Evolutionary conservation across 1,139 yeast genomes (phyloP).

Genomic region (Candida smagusa): DNA sequence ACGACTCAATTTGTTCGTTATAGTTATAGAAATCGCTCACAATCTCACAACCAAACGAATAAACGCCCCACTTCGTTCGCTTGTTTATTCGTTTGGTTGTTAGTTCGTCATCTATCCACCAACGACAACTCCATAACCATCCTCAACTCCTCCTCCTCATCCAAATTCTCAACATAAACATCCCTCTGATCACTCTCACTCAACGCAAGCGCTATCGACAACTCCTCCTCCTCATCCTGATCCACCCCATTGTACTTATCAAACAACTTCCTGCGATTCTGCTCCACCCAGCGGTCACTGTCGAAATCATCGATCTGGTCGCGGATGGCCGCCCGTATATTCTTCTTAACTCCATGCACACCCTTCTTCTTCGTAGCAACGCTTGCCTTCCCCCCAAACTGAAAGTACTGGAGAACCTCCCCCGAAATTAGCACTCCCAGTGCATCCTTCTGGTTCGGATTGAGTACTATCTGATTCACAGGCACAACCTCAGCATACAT

Average conservation of each 20-base stretch:
- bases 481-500: conserved; percentile 30
- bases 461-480: conserved; percentile 40
- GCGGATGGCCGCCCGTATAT: conserved; percentile 23
- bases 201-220: conserved; percentile 52
- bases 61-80: too few species aligned
- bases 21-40: too few species aligned
- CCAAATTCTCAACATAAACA: conserved; percentile 5
- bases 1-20: too few species aligned
- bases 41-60: too few species aligned
- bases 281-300: conserved; percentile 12
- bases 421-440: conserved; percentile 57
- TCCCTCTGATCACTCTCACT: conserved; percentile 33
- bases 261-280: conserved; percentile 23
- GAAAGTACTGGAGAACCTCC: conserved; percentile 59
- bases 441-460: conserved; percentile 37
- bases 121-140: conserved; percentile 16
- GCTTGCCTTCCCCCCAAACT: conserved; percentile 42
- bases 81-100: too few species aligned
- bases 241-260: conserved; percentile 46
- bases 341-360: conserved; percentile 17
- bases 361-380: conserved; percentile 14
- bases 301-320: conserved; percentile 41
- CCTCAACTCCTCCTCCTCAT: conserved; percentile 14
- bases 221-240: conserved; percentile 38
- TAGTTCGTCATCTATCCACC: too few species aligned